phyloP scores from a whole-genome alignment of 192 early-diverging fungal genomes.

The Entomortierella beljakovae region DNA sequence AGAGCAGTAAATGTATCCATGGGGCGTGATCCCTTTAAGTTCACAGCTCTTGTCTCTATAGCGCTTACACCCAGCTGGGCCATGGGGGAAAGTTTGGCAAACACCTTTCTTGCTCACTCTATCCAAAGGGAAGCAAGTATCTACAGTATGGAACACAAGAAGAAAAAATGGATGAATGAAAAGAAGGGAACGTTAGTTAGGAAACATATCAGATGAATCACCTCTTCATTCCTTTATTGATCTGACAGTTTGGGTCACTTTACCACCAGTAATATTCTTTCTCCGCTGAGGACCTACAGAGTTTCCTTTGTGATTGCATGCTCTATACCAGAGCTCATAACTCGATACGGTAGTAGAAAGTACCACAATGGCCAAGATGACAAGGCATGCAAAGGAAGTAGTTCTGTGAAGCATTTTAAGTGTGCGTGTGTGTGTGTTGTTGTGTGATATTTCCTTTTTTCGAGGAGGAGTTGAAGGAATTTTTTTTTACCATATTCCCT shows the following conservation, averaged over 20 bases:
- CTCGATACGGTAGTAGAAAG: too few species aligned
- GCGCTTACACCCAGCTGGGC: slow-evolving; percentile 1
- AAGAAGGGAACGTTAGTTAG: too few species aligned
- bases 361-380: too few species aligned
- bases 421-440: too few species aligned
- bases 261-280: not conserved
- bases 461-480: too few species aligned
- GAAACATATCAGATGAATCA: not conserved
- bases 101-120: not conserved
- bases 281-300: not conserved
- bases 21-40: not conserved
- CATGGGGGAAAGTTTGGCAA: not conserved
- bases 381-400: too few species aligned
- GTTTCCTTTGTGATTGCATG: not conserved
- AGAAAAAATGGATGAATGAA: too few species aligned
- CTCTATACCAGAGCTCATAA: slow-evolving; percentile 5
- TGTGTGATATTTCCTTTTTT: too few species aligned
- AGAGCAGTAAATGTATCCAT: not conserved
- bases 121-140: not conserved
- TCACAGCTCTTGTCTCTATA: not conserved
- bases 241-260: not conserved
- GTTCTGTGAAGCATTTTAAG: too few species aligned
- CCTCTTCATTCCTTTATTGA: not conserved
- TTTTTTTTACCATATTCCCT: too few species aligned
- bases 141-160: not conserved